These are phyloP conservation scores for Ephemerocybe angulata DNA, from an alignment of 768 basidiomycete genomes.

Conservation along the genomic window DNA sequence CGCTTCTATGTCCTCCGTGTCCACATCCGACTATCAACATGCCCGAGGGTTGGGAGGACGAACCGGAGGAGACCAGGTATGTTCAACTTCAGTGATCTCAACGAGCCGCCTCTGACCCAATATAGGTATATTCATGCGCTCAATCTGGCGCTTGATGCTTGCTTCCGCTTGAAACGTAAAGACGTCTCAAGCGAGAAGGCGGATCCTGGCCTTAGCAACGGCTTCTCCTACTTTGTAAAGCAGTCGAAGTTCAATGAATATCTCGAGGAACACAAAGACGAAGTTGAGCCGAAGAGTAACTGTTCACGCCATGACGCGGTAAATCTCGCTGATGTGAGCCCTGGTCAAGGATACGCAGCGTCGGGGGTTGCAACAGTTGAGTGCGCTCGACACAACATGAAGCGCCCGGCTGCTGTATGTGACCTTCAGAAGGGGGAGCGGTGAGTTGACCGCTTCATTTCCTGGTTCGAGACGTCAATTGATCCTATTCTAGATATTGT, in stretches of 20 bases:
- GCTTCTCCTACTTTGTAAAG: conserved; percentile 13
- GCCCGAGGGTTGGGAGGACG: background rate
- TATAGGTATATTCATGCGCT: background rate
- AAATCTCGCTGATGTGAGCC: conserved; percentile 18
- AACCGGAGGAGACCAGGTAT: background rate
- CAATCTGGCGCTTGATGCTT: background rate
- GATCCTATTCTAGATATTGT: conserved; percentile 20
- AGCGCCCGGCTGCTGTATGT: conserved; percentile 21
- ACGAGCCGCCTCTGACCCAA: background rate
- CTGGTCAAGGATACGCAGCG: conserved; percentile 18
- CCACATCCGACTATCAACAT: conserved; percentile 19
- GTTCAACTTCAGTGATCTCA: background rate
- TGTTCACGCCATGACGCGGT: conserved; percentile 29
- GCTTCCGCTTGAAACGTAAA: conserved; percentile 2
- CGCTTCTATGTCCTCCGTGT: conserved; percentile 20
- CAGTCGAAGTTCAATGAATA: conserved; percentile 7
- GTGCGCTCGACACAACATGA: conserved; percentile 30
- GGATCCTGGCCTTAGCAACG: conserved; percentile 12
- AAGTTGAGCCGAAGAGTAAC: conserved; percentile 14
- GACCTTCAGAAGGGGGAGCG: conserved; percentile 31
- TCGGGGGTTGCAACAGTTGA: conserved; percentile 26
- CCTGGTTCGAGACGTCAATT: background rate
- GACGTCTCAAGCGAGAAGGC: background rate
- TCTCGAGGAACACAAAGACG: background rate
- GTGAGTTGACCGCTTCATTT: conserved; percentile 14